Percentiles rank a stretch among this genome's conserved stretches.
Conservation (phyloP, 179 eudicot species). For the Amaranthus tricolor region DNA sequence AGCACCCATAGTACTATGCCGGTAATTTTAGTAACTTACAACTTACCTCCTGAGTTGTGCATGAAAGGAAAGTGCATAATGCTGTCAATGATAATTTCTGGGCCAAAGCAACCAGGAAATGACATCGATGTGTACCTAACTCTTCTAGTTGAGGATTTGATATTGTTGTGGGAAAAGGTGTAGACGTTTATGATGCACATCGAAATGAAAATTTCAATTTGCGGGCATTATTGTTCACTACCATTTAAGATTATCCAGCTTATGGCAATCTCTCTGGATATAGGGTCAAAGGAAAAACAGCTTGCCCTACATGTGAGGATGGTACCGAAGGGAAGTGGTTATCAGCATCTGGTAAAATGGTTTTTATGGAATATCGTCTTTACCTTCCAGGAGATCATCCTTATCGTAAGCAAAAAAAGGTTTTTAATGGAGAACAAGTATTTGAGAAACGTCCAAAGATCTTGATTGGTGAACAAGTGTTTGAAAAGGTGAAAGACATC, state of each 20-base stretch:
- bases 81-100: too few species aligned
- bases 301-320: background rate
- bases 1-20: too few species aligned
- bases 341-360: background rate
- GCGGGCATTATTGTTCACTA: background rate
- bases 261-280: slow-evolving; percentile 3
- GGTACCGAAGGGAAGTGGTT: background rate
- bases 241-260: background rate
- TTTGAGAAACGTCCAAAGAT: too few species aligned
- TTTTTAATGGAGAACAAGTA: too few species aligned
- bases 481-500: too few species aligned
- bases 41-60: too few species aligned
- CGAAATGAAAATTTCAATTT: background rate
- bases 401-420: slow-evolving; percentile 5
- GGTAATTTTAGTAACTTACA: too few species aligned
- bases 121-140: too few species aligned
- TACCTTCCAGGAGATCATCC: background rate
- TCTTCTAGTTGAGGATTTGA: background rate
- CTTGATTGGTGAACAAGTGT: too few species aligned
- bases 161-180: background rate
- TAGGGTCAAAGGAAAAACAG: background rate
- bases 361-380: background rate
- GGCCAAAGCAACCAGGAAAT: too few species aligned
- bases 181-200: background rate
- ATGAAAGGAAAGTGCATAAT: too few species aligned